Conservation (phyloP, 148 eudicot genomes). For the Chenopodium quinoa region DNA sequence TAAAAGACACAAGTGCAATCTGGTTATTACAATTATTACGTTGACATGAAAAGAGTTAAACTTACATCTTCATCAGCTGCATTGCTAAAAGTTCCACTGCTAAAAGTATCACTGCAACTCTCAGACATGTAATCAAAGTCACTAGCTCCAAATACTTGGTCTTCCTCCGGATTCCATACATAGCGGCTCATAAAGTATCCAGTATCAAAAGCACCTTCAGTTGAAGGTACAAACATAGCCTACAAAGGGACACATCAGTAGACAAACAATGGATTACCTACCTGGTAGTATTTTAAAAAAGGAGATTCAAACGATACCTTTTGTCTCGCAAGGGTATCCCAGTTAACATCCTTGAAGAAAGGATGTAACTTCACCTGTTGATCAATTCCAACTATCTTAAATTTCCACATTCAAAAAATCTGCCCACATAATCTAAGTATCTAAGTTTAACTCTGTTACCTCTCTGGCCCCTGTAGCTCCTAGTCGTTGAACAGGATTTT, state of each 20-base stretch:
- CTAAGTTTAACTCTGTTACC: conserved; percentile 38
- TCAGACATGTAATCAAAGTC: conserved; percentile 88
- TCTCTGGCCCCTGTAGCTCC: conserved; percentile 93
- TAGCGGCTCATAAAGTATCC: conserved; percentile 98
- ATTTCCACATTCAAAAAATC: conserved; percentile 12
- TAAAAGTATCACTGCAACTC: conserved; percentile 65
- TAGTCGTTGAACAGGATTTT: conserved; percentile 90
- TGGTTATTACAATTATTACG: neutral
- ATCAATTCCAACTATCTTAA: conserved; percentile 2
- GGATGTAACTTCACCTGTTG: conserved; percentile 77
- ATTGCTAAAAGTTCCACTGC: conserved; percentile 77
- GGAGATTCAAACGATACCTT: conserved; percentile 49
- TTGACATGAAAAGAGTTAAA: neutral
- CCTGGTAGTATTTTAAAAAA: neutral
- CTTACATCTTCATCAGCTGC: conserved; percentile 84
- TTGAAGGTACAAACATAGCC: conserved; percentile 95
- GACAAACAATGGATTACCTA: conserved; percentile 3
- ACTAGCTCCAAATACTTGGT: conserved; percentile 74
- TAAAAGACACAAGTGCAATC: neutral
- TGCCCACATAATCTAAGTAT: conserved; percentile 9
- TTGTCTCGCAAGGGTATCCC: conserved; percentile 95
- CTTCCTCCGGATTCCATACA: conserved; percentile 94
- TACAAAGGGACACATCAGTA: conserved; percentile 28
- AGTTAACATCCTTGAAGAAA: conserved; percentile 78
- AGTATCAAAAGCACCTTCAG: conserved; percentile 81